Base-by-base conservation (phyloP, 2,329 filamentous ascomycete genomes). In the Penicillium sp. region DNA sequence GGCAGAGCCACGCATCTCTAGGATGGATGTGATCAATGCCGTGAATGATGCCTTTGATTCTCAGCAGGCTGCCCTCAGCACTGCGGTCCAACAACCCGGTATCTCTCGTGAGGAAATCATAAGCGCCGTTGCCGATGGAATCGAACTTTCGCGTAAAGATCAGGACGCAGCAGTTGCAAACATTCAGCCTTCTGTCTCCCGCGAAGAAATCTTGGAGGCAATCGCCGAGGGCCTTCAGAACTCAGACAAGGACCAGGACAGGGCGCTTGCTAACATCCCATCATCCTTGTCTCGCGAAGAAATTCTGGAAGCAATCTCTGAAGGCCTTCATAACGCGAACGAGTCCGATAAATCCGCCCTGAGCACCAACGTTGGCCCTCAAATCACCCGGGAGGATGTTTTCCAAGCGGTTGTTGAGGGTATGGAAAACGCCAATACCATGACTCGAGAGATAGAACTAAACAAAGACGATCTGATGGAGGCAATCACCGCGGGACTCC, bases 371-470 rank as follows among this genome's bases (percentile, higher is more conserved):
- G 51, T 60, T 10, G 74, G 75, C 8, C 58, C 63, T 13, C 71
- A 74, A 18, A 68, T 85, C 6, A 83, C 80, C 18, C 77, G 79
- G 7, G 81, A 83, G 10, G 77, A 82, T 36, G 75, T 88, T 4
- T 71, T 85, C 36, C 80, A 81, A 51, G 82, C 84, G 6, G 81
- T 88, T 50, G 80, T 80, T 55, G 80, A 85, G 61, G 83, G 82
- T 5, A 74, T 88, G n/a, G 78, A 80, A 42, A 71, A 67, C 21
- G 75, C 81, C 31, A 70, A 73, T 31, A 70, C 73, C 0, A 67
- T 75, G 24, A 75, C 75, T 10, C 73, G 86, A 24, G 89, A 92
- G 43, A 85, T 92, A 24, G 77, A 81, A 60, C 67, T 79, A 54
- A 77, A 80, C 57, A 75, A 77, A 49, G 75, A 81, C 26, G 78